Percentiles rank a stretch among this genome's conserved stretches.
Evolutionary conservation across 2,329 filamentous ascomycete genomes (phyloP).

Genomic region (Claviceps purpurea): DNA sequence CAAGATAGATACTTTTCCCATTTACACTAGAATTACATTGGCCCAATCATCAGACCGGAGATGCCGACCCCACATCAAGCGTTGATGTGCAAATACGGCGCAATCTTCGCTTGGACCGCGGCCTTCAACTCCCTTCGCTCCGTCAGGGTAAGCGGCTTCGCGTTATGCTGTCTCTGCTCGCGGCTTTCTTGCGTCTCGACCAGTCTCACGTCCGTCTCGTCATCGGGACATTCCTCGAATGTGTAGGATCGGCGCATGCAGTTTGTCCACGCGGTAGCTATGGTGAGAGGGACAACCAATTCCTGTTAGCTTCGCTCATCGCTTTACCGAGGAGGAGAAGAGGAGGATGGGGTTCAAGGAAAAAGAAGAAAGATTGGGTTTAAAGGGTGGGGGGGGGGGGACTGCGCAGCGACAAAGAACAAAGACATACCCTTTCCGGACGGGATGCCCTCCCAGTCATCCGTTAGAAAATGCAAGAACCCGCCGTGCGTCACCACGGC

Average conservation of each 20-base stretch:
- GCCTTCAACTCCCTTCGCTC: slow-evolving; percentile 33
- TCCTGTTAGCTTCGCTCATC: too few species aligned
- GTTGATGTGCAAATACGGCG: slow-evolving; percentile 24
- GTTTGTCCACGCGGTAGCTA: slow-evolving; percentile 62
- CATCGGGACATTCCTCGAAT: slow-evolving; percentile 40
- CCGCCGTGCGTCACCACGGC: slow-evolving; percentile 72
- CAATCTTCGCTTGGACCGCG: slow-evolving; percentile 22
- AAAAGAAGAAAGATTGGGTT: neutral
- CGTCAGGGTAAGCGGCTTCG: slow-evolving; percentile 25
- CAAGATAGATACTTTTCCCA: too few species aligned
- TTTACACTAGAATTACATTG: too few species aligned
- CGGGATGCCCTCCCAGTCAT: slow-evolving; percentile 58
- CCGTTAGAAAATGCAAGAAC: slow-evolving; percentile 71
- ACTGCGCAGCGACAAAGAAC: neutral
- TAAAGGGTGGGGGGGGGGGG: neutral
- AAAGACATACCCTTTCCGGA: slow-evolving; percentile 24
- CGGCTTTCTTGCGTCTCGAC: slow-evolving; percentile 37
- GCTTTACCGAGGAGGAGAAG: neutral
- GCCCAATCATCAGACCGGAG: too few species aligned
- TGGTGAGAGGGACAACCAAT: neutral
- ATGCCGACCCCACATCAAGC: neutral
- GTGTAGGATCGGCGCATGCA: slow-evolving; percentile 58
- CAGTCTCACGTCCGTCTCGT: slow-evolving; percentile 33
- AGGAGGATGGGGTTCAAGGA: neutral
- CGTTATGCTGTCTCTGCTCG: slow-evolving; percentile 27